phyloP scores from a whole-genome alignment of 2,329 filamentous ascomycete genomes.

The Dactylellina leptospora region DNA sequence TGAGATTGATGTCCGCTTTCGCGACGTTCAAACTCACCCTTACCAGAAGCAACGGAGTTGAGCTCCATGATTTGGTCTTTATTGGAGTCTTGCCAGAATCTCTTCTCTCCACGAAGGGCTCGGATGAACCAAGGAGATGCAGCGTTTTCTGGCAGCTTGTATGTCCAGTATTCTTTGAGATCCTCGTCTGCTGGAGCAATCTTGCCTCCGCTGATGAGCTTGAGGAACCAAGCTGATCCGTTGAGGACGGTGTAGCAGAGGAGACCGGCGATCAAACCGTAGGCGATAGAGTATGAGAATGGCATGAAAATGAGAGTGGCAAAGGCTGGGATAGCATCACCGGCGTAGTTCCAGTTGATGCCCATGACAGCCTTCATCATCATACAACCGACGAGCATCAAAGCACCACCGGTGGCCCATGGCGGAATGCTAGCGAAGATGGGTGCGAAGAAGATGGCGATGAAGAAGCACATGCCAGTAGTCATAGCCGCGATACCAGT shows the following conservation, averaged over 20 bases:
- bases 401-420: conserved; percentile 88
- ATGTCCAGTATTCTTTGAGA: conserved; percentile 82
- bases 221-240: conserved; percentile 73
- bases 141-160: conserved; percentile 76
- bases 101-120: conserved; percentile 71
- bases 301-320: conserved; percentile 86
- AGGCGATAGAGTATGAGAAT: conserved; percentile 87
- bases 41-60: conserved; percentile 44
- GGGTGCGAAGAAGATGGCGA: conserved; percentile 86
- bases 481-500: conserved; percentile 84
- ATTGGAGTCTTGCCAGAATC: conserved; percentile 71
- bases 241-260: conserved; percentile 81
- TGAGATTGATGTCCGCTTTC: conserved; percentile 36
- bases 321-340: conserved; percentile 84
- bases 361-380: conserved; percentile 81
- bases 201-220: conserved; percentile 72
- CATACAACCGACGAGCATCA: conserved; percentile 85
- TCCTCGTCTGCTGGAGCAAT: conserved; percentile 79
- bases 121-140: conserved; percentile 77
- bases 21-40: conserved; percentile 29
- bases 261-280: conserved; percentile 83
- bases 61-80: conserved; percentile 49
- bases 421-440: conserved; percentile 90
- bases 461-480: conserved; percentile 83
- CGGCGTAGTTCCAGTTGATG: conserved; percentile 86